Evolutionary conservation across 208 protist species (phyloP).

Genomic region (Leishmania mexicana): DNA sequence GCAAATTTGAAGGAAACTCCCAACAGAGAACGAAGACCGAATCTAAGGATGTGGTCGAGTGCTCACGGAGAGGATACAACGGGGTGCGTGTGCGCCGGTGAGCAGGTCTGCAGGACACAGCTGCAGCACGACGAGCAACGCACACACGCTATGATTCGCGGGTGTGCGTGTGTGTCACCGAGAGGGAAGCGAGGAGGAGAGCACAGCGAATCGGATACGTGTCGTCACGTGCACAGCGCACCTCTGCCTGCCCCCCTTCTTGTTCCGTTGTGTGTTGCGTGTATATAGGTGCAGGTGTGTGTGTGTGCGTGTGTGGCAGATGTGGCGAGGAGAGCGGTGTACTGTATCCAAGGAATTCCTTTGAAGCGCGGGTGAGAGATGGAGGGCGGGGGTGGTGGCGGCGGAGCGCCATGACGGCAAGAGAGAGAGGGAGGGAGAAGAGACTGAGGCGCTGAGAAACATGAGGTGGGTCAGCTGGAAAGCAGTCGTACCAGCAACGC

Average conservation of each 20-base stretch:
- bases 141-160: not conserved
- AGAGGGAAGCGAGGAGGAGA: not conserved
- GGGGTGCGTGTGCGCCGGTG: not conserved
- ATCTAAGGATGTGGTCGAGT: not conserved
- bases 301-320: not conserved
- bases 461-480: not conserved
- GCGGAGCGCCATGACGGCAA: not conserved
- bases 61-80: not conserved
- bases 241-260: not conserved
- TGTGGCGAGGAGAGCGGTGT: not conserved
- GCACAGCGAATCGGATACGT: not conserved
- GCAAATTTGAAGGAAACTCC: not conserved
- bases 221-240: not conserved
- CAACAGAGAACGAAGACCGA: not conserved
- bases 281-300: not conserved
- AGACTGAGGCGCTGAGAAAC: not conserved
- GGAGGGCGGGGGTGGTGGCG: not conserved
- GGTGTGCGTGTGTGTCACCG: not conserved
- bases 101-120: not conserved
- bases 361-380: not conserved
- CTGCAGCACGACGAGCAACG: not conserved
- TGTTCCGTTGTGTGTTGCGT: not conserved
- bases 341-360: not conserved
- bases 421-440: not conserved
- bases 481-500: not conserved